Conservation (phyloP, 2,329 filamentous ascomycete species). For the Lasiodiplodia gonubiensis region DNA sequence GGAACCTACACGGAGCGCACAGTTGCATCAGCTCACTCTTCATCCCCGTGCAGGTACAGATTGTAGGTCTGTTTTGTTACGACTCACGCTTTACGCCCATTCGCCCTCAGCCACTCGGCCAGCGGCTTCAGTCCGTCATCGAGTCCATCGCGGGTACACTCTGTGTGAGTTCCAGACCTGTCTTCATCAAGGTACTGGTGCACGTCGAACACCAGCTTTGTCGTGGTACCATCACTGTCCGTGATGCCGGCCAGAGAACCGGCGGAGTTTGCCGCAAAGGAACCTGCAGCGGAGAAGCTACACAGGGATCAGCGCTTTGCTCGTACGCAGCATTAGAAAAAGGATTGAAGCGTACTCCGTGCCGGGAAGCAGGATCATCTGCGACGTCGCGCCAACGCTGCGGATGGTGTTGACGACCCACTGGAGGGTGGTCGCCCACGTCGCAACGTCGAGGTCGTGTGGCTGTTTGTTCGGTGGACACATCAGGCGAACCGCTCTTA, state of each 20-base stretch:
- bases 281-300: not conserved
- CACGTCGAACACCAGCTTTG: slow-evolving; percentile 54
- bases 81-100: slow-evolving; percentile 51
- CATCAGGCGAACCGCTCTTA: too few species aligned
- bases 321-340: not conserved
- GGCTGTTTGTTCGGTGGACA: not conserved
- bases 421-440: slow-evolving; percentile 25
- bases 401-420: slow-evolving; percentile 26
- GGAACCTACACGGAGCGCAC: slow-evolving; percentile 35
- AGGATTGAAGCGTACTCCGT: not conserved
- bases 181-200: slow-evolving; percentile 67
- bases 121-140: slow-evolving; percentile 54
- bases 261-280: not conserved
- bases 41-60: too few species aligned
- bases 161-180: slow-evolving; percentile 59
- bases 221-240: not conserved
- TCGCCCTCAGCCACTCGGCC: slow-evolving; percentile 54
- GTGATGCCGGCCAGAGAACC: not conserved
- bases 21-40: not conserved
- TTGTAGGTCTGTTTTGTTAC: not conserved
- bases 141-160: slow-evolving; percentile 62
- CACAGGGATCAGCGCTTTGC: too few species aligned
- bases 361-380: slow-evolving; percentile 19
- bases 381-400: slow-evolving; percentile 14
- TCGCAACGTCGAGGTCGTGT: slow-evolving; percentile 11